These are phyloP conservation scores for Blastobotrys arbuscula DNA, from an alignment of 1,139 yeast species.

Conservation along the genomic window DNA sequence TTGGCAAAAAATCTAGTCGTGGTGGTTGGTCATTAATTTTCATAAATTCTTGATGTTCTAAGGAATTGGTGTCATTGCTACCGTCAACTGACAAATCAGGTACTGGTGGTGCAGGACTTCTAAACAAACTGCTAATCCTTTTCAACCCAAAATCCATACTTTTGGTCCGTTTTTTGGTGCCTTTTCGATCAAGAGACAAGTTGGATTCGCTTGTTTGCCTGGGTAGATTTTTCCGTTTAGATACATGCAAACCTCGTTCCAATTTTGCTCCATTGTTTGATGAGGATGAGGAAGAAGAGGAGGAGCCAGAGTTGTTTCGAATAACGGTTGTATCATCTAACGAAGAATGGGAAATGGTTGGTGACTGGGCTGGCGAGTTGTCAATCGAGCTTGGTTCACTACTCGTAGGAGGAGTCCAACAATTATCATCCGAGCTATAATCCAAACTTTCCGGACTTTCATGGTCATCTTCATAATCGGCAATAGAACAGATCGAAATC, in stretches of 20 bases:
- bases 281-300: not conserved
- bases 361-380: not conserved
- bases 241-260: constrained; percentile 1
- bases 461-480: not conserved
- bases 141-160: constrained; percentile 7
- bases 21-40: constrained; percentile 8
- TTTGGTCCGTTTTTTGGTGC: constrained; percentile 1
- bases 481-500: not conserved
- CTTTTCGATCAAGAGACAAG: not conserved
- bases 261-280: not conserved
- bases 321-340: not conserved
- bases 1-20: not conserved
- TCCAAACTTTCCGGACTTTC: not conserved
- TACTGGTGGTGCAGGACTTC: constrained; percentile 3
- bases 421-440: not conserved
- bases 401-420: constrained; percentile 2
- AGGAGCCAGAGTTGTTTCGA: not conserved
- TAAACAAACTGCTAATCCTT: not conserved
- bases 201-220: not conserved
- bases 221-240: not conserved
- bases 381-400: not conserved
- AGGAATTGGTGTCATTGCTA: not conserved
- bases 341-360: not conserved
- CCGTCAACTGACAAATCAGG: not conserved
- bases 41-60: not conserved